phyloP scores from a whole-genome alignment of 371 early-diverging fungal genomes.

The Blakeslea trispora region DNA sequence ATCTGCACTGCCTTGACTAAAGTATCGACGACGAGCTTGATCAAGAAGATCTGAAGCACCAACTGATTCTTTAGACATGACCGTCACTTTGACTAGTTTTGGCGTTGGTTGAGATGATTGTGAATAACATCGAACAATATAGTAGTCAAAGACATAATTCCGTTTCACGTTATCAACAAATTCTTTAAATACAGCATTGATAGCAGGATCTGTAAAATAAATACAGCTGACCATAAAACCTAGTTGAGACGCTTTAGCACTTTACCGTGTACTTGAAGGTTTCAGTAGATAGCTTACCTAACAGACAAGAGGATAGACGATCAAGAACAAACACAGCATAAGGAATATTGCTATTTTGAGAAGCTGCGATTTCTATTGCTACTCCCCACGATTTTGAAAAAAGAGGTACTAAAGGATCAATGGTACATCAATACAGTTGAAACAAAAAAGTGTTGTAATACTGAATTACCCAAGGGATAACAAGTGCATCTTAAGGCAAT shows the following conservation, averaged over 20 bases:
- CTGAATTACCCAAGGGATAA: slow-evolving; percentile 35
- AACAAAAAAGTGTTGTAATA: too few species aligned
- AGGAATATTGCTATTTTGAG: slow-evolving; percentile 14
- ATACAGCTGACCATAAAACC: slow-evolving; percentile 38
- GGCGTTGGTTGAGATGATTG: neutral
- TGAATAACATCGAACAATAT: slow-evolving; percentile 11
- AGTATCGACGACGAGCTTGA: neutral
- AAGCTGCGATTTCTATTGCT: slow-evolving; percentile 28
- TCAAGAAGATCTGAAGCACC: neutral
- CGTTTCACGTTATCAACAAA: slow-evolving; percentile 8
- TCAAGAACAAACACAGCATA: slow-evolving; percentile 33
- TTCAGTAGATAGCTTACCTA: slow-evolving; percentile 29
- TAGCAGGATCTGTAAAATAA: slow-evolving; percentile 44
- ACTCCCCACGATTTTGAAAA: slow-evolving; percentile 41
- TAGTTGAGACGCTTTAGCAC: slow-evolving; percentile 4
- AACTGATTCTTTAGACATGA: neutral
- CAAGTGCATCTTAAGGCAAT: slow-evolving; percentile 35
- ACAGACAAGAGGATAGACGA: slow-evolving; percentile 27
- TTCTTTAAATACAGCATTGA: slow-evolving; percentile 21
- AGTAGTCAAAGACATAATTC: slow-evolving; percentile 42
- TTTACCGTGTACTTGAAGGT: too few species aligned
- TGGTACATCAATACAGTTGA: neutral
- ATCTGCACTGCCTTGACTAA: neutral
- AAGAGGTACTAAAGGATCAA: slow-evolving; percentile 29
- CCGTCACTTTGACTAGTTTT: slow-evolving; percentile 2